A percentile compares a stretch with the other conserved stretches of the same genome.
These are phyloP conservation scores for Letharia lupina DNA, from an alignment of 495 filamentous ascomycete species.

Conservation along the genomic window DNA sequence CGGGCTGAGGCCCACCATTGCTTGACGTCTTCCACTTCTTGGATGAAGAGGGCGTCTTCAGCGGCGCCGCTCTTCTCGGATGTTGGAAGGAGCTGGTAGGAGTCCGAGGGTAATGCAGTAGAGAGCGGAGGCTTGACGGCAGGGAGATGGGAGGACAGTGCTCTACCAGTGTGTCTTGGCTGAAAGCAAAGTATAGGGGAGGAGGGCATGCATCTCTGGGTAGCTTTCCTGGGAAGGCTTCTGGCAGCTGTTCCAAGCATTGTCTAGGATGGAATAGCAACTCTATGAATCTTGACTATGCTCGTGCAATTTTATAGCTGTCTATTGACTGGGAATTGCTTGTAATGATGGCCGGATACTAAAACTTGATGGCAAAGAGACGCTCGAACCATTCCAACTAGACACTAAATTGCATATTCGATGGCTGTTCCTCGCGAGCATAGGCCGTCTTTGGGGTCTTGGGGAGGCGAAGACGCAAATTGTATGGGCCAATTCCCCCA, in stretches of 20 bases:
- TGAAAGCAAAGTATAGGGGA: not conserved
- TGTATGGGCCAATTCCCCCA: no score
- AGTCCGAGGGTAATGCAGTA: conserved; percentile 53
- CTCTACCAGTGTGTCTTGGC: not conserved
- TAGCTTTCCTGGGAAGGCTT: not conserved
- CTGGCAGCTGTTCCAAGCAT: not conserved
- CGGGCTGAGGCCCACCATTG: conserved; percentile 80
- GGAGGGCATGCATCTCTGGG: not conserved
- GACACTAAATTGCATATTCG: no score
- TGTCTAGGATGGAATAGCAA: not conserved
- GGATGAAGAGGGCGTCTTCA: conserved; percentile 73
- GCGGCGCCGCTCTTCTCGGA: conserved; percentile 61
- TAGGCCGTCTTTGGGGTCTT: no score
- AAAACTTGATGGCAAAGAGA: no score
- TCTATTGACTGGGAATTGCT: no score
- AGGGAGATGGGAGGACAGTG: conserved; percentile 20
- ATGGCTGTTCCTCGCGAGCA: no score
- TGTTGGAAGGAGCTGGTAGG: conserved; percentile 72
- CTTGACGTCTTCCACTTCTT: conserved; percentile 73
- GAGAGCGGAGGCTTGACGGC: conserved; percentile 39
- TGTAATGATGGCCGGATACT: no score
- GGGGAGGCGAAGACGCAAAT: no score
- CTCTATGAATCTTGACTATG: no score
- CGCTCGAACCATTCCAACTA: no score
- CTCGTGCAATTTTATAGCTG: no score